Conservation (phyloP, 1,139 yeast species). For the Saccharomyces hybrid region DNA sequence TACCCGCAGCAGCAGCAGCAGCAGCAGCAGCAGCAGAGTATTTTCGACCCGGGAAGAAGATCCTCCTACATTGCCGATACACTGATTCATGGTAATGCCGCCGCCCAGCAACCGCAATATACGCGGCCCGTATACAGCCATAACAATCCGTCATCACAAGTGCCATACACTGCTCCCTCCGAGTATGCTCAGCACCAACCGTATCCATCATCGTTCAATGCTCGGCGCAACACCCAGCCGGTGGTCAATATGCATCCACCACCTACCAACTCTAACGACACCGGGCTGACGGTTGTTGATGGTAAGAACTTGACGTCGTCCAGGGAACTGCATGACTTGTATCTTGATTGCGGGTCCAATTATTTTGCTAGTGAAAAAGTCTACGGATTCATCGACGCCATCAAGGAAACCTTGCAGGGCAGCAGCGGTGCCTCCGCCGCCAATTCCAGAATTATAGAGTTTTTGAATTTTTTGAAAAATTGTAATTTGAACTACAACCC, state of each 20-base stretch:
- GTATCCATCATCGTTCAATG: background rate
- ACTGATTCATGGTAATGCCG: constrained; percentile 17
- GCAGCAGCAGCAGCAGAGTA: background rate
- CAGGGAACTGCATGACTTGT: constrained; percentile 23
- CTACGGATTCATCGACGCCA: constrained; percentile 22
- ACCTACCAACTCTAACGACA: constrained; percentile 10
- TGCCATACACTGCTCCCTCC: background rate
- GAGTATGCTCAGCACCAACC: background rate
- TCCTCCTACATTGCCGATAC: constrained; percentile 32
- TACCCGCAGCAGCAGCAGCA: background rate
- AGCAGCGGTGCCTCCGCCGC: background rate
- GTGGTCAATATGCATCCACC: background rate
- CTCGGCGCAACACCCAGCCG: constrained; percentile 11
- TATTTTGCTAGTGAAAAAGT: constrained; percentile 27
- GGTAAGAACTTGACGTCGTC: constrained; percentile 24
- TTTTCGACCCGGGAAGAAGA: constrained; percentile 18
- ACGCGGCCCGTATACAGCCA: background rate
- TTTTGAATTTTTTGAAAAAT: constrained; percentile 21
- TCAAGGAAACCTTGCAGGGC: constrained; percentile 16
- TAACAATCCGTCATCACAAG: background rate
- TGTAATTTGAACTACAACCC: constrained; percentile 27
- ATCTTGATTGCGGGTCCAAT: constrained; percentile 26
- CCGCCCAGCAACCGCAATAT: background rate
- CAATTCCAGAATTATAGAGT: constrained; percentile 10
- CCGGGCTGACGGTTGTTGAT: constrained; percentile 21